Percentiles rank a stretch among this genome's conserved stretches.
phyloP scores from a whole-genome alignment of 1,284 basidiomycete genomes.

The Meira nashicola region DNA sequence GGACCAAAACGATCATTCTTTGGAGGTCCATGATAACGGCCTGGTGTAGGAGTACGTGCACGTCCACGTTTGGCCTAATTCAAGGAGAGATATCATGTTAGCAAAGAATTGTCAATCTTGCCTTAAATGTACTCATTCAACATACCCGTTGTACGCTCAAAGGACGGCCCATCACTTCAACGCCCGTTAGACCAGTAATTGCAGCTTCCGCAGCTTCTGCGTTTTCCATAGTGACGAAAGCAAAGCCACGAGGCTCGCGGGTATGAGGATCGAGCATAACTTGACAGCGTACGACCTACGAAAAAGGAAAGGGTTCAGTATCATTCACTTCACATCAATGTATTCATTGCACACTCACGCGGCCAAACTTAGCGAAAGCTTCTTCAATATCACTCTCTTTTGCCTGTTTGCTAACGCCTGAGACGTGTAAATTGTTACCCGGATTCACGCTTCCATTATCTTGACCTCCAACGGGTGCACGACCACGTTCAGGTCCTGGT shows the following conservation, averaged over 20 bases:
- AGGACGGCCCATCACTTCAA: slow-evolving; percentile 77
- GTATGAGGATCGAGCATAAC: slow-evolving; percentile 97
- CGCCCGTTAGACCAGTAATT: slow-evolving; percentile 73
- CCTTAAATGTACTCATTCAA: not conserved
- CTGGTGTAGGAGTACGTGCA: slow-evolving; percentile 89
- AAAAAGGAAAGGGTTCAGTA: not conserved
- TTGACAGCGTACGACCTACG: slow-evolving; percentile 65
- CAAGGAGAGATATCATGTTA: slow-evolving; percentile 9
- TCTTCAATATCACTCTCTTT: slow-evolving; percentile 82
- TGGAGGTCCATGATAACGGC: slow-evolving; percentile 85
- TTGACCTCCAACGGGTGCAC: slow-evolving; percentile 10
- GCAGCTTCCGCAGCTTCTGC: slow-evolving; percentile 82
- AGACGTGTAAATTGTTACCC: slow-evolving; percentile 95
- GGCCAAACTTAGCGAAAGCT: slow-evolving; percentile 79
- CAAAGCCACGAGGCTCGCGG: slow-evolving; percentile 92
- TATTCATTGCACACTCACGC: slow-evolving; percentile 60
- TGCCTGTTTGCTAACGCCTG: slow-evolving; percentile 72
- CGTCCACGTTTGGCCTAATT: slow-evolving; percentile 81
- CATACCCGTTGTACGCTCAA: slow-evolving; percentile 79
- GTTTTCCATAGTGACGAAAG: slow-evolving; percentile 91
- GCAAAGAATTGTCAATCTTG: not conserved
- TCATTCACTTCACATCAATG: not conserved
- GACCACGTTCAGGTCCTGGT: no score
- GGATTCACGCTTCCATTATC: slow-evolving; percentile 64
- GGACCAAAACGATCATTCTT: slow-evolving; percentile 58